Evolutionary conservation across 352 stramenopile species (phyloP).

Genomic region (Phytophthora ohioensis): DNA sequence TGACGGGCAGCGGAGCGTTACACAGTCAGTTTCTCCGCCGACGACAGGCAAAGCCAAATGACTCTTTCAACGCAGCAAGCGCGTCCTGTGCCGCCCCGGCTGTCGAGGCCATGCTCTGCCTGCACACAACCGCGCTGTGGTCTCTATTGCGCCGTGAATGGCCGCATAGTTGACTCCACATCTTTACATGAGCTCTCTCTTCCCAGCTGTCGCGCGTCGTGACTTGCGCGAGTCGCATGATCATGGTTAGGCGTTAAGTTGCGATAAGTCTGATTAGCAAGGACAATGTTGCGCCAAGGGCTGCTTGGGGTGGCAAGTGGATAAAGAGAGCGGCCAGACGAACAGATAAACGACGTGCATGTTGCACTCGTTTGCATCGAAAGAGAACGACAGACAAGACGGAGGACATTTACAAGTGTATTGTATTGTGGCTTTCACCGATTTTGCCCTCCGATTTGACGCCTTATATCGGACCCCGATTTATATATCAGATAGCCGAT

Average conservation of each 20-base stretch:
- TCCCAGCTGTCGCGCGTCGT: slow-evolving; percentile 29
- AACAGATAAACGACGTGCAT: background rate
- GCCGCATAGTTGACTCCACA: slow-evolving; percentile 15
- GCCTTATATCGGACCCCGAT: too few species aligned
- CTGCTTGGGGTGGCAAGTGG: background rate
- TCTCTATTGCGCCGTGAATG: slow-evolving; percentile 21
- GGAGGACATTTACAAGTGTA: too few species aligned
- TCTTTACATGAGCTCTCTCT: slow-evolving; percentile 35
- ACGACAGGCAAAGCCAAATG: slow-evolving; percentile 32
- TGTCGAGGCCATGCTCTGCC: slow-evolving; percentile 24
- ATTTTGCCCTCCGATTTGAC: too few species aligned
- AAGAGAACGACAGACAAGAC: too few species aligned
- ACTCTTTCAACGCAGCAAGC: slow-evolving; percentile 25
- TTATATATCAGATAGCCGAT: too few species aligned
- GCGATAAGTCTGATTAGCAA: slow-evolving; percentile 17
- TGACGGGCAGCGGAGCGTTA: slow-evolving; percentile 11
- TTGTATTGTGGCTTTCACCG: too few species aligned
- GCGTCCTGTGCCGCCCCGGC: slow-evolving; percentile 13
- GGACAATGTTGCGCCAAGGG: background rate
- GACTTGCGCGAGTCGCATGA: slow-evolving; percentile 23
- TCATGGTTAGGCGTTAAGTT: slow-evolving; percentile 1
- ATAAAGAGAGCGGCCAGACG: background rate
- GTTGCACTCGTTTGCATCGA: too few species aligned
- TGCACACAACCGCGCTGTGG: slow-evolving; percentile 23
- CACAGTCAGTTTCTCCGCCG: slow-evolving; percentile 17